Base-by-base conservation (phyloP, 2,329 filamentous ascomycete species). In the Botrytis paeoniae region DNA sequence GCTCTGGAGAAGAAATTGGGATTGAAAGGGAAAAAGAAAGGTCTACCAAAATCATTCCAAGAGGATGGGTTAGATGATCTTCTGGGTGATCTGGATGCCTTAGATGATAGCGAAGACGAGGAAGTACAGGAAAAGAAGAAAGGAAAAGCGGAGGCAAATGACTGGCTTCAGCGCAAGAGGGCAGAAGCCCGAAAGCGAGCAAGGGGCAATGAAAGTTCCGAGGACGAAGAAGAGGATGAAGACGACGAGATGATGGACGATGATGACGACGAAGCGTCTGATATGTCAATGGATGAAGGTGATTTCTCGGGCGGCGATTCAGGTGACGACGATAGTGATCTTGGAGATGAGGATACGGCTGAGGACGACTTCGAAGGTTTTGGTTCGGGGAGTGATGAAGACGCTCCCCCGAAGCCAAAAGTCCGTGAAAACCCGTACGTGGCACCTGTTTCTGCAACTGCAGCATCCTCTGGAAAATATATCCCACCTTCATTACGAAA, bases 1-100 rank as follows among this genome's bases (percentile, higher is more conserved):
- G 90, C 90, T 4, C 84, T 98, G 45, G 96, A 99, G 83, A 94
- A 91, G 81, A 97, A 93, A 79, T 84, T 99, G 4, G 95, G 96
- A 0, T 87, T 98, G 48, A 90, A 87, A 76, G 89, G 89, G 37
- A 92, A 91, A 74, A 97, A 94, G 79, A 72, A 69, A 57, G 91
- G 88, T 45, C 82, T 93, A 8, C 90, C 91, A 0, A 91, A 92
- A 76, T 86, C 89, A 0, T 94, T 95, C 78, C 87, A 89, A 32
- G 93, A 97, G 10, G 95, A 98, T 79, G 95, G 94, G 0, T 83
- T 98, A 3, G 93, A 91, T 60, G 92, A 93, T 72, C 82, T 99
- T 5, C 83, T 98, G 32, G 65, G 65, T 41, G 65, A 69, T 61
- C 25, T 72, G 5, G 92, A 89, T 14, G 92, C 91, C 1, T 78